A percentile compares a stretch with the other conserved stretches of the same genome.
phyloP scores from a whole-genome alignment of 306 rosid species.

The Lablab purpureus region DNA sequence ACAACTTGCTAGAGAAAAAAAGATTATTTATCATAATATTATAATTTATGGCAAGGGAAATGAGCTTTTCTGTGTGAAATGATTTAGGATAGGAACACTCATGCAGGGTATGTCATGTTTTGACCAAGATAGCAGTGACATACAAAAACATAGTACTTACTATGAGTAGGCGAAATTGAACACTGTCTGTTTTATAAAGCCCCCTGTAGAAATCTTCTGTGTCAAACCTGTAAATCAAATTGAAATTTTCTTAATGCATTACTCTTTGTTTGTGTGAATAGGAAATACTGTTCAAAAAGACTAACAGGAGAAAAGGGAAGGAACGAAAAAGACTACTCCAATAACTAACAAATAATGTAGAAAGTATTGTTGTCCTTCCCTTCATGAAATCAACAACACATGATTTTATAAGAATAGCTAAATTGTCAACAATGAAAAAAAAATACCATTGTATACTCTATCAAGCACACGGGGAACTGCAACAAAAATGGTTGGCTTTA shows the following conservation, averaged over 20 bases:
- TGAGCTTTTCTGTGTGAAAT: not conserved
- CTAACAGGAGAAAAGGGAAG: not conserved
- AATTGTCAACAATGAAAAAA: constrained; percentile 18
- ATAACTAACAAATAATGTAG: constrained; percentile 40
- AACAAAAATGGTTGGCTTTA: constrained; percentile 83
- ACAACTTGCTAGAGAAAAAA: constrained; percentile 62
- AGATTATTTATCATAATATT: constrained; percentile 30
- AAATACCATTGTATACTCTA: constrained; percentile 77
- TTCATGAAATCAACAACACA: constrained; percentile 13
- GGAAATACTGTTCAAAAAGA: not conserved
- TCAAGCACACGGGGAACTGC: constrained; percentile 98
- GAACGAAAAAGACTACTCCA: constrained; percentile 30
- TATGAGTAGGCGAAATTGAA: constrained; percentile 80
- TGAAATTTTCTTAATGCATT: not conserved
- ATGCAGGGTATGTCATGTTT: not conserved
- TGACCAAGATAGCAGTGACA: not conserved
- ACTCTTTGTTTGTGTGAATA: constrained; percentile 9
- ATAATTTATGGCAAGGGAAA: not conserved
- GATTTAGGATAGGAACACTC: constrained; percentile 13
- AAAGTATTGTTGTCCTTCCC: constrained; percentile 25
- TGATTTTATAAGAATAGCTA: constrained; percentile 2
- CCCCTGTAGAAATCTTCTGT: constrained; percentile 73
- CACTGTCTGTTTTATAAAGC: constrained; percentile 67
- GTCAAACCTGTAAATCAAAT: constrained; percentile 67
- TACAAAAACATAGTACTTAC: constrained; percentile 58